Percentiles rank a stretch among this genome's conserved stretches.
phyloP scores from a whole-genome alignment of 139 green algal genomes.

The Haematococcus lacustris region DNA sequence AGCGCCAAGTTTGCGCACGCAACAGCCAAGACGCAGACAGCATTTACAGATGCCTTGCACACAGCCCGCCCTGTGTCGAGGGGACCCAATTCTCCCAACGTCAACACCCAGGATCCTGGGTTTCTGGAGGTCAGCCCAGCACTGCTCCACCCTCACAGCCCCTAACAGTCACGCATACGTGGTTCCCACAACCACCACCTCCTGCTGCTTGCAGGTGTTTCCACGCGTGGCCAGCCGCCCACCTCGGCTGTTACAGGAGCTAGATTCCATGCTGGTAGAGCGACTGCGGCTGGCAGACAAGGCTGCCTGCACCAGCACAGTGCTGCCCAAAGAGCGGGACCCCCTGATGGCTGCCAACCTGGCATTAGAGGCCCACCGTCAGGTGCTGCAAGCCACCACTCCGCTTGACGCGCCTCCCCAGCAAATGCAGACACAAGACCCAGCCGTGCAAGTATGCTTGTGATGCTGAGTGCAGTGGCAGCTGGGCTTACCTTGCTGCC shows the following conservation, averaged over 20 bases:
- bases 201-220: conserved; percentile 25
- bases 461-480: too few species aligned
- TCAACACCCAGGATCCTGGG: conserved; percentile 15
- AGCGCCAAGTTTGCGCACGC: conserved; percentile 37
- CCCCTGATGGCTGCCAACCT: conserved; percentile 40
- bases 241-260: conserved; percentile 36
- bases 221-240: conserved; percentile 25
- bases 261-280: conserved; percentile 40
- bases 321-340: conserved; percentile 28
- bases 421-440: too few species aligned
- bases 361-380: conserved; percentile 33
- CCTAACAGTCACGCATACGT: too few species aligned
- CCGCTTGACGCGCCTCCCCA: too few species aligned
- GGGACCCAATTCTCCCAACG: background rate
- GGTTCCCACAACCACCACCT: too few species aligned
- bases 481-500: too few species aligned
- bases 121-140: conserved; percentile 24
- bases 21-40: conserved; percentile 22
- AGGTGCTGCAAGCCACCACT: too few species aligned
- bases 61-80: background rate
- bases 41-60: conserved; percentile 11
- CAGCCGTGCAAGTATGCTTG: too few species aligned
- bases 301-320: conserved; percentile 3
- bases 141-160: too few species aligned
- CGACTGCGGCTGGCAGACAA: conserved; percentile 22